Base-by-base conservation (phyloP, 2,329 filamentous ascomycete genomes). In the Biscogniauxia sp. region DNA sequence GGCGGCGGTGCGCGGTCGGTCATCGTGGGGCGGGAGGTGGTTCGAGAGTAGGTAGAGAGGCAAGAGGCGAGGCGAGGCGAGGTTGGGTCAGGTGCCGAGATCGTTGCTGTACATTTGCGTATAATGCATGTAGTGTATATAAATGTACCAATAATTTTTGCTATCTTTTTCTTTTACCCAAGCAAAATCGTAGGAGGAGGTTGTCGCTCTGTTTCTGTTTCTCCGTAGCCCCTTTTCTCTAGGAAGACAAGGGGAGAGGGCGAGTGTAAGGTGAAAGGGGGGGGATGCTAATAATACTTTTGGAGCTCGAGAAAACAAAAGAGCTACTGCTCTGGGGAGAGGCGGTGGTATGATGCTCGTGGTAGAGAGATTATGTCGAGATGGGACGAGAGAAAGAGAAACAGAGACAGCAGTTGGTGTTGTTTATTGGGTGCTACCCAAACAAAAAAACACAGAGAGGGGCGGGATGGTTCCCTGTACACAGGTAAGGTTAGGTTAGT, bases 1-100 rank as follows among this genome's bases (percentile, higher is more conserved):
- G 55, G 55, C 11, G 65, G 68, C 2, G 72, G 70, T 13, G 68
- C 66, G n/a, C 67, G 70, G 58, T 71, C 69, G 57, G 68, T 60
- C 70, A 72, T 72, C 37, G 37, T 45, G 37, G 37, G 15, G 37
- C 5, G 37, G 13, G 13, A 17, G 37, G 37, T 8, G 13, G 11
- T 2, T 6, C 11, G 15, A n/a, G 15, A 3, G 15, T n/a, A 17
- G 37, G 37, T n/a, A 13, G 37, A 41, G 37, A 41, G 9, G 37
- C 37, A 15, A 41, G 15, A n/a, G 17, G 13, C 37, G 37, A n/a
- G 17, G 15, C 15, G 17, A n/a, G 17, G 13, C 11, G 5, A 6
- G 17, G 15, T n/a, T 7, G 11, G 37, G 37, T 45, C n/a, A 45
- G 37, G 37, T 45, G 37, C 2, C 37, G 15, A 45, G 37, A n/a